phyloP scores from a whole-genome alignment of 2,329 filamentous ascomycete genomes.

The Trichoderma atroviride region DNA sequence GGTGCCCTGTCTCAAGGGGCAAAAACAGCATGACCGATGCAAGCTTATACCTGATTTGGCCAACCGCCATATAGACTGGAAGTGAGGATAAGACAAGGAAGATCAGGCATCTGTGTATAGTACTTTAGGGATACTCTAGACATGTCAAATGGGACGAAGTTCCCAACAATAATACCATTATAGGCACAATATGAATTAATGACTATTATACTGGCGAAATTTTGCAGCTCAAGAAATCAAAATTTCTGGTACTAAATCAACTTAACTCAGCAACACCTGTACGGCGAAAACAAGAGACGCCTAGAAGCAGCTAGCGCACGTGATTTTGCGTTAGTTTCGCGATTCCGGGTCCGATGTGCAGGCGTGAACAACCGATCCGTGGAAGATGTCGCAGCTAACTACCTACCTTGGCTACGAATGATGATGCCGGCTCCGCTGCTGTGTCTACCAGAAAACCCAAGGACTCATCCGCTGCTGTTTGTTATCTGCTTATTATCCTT shows the following conservation, averaged over 20 bases:
- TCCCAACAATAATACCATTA: slow-evolving; percentile 9
- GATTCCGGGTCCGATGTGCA: slow-evolving; percentile 19
- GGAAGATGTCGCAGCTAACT: background rate
- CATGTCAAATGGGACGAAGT: slow-evolving; percentile 1
- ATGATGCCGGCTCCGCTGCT: background rate
- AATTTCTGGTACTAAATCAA: too few species aligned
- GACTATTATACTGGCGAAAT: background rate
- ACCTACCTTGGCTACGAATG: background rate
- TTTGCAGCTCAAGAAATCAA: background rate
- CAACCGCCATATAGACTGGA: background rate
- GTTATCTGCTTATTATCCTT: background rate
- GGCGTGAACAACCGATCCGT: background rate
- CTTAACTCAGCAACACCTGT: background rate
- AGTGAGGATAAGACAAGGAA: background rate
- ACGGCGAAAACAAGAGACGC: background rate
- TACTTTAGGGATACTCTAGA: slow-evolving; percentile 25
- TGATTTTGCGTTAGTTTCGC: slow-evolving; percentile 45
- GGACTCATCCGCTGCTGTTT: background rate
- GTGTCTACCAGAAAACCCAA: background rate
- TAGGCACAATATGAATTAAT: background rate
- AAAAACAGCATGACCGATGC: background rate
- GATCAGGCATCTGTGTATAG: slow-evolving; percentile 22
- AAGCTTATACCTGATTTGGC: background rate
- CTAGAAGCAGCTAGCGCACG: slow-evolving; percentile 33
- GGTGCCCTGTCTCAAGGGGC: background rate